A percentile compares a stretch with the other conserved stretches of the same genome.
These are phyloP conservation scores for Symbiodinium natans DNA, from an alignment of 73 alveolate genomes.

Conservation along the genomic window DNA sequence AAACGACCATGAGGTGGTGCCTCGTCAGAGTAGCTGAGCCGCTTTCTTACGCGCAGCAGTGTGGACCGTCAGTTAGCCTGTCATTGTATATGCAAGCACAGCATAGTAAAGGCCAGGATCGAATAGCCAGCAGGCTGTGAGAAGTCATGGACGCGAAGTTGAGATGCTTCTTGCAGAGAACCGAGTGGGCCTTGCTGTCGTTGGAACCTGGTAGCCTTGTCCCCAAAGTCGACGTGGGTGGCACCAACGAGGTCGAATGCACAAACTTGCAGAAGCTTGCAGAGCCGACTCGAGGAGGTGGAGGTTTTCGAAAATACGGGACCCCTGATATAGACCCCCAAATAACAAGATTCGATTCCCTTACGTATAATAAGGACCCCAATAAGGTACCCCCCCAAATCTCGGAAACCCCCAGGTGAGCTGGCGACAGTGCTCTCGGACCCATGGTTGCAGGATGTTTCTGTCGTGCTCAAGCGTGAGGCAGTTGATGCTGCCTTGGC, in stretches of 20 bases:
- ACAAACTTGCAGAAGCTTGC: neutral
- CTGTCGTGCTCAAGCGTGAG: neutral
- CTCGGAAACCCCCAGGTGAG: no score
- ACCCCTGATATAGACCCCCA: no score
- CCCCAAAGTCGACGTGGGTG: neutral
- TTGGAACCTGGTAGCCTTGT: conserved; percentile 54
- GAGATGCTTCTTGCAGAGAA: conserved; percentile 43
- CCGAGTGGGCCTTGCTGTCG: conserved; percentile 62
- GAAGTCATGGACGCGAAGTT: conserved; percentile 14
- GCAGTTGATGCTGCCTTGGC: neutral
- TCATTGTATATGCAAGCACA: no score
- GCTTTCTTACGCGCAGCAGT: no score
- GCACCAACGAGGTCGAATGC: neutral
- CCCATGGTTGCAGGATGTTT: neutral
- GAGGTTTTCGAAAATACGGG: no score
- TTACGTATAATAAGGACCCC: no score
- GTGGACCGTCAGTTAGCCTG: no score
- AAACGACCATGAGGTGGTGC: no score
- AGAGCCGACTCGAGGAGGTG: neutral
- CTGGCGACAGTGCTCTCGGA: neutral
- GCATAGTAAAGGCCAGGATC: no score
- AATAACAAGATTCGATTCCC: no score
- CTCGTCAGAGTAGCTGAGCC: no score
- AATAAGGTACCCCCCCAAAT: no score
- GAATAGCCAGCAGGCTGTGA: neutral